Base-by-base conservation (phyloP, 2,329 filamentous ascomycete species). In the Colletotrichum brevisporum region DNA sequence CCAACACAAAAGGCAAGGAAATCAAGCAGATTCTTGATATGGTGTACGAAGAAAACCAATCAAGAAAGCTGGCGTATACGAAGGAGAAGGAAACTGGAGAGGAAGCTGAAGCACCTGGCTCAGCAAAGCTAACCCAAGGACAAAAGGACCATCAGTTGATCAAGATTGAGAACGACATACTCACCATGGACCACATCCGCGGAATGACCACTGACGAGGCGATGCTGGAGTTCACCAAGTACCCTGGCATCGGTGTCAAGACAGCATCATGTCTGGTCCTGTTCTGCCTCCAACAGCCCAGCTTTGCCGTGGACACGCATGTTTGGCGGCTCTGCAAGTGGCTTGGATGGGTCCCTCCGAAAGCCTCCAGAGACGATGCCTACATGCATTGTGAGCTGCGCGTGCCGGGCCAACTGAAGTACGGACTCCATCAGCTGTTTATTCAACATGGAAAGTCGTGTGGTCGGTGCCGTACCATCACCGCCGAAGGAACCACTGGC, bases 11-110 rank as follows among this genome's bases (percentile, higher is more conserved):
- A 79, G 90, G 89, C 68, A 90, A 86, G 60, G 85, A 91, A 72
- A 93, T 97, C 75, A 94, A 95, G 77, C 80, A 81, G 16, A 94
- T 94, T 43, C 83, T 97, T 9, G 88, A 94, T 59, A 89, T 90
- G 78, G 91, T 94, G 0, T 89, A 92, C 75, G 82, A 89, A 52
- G 90, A 94, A 73, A 94, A 93, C 62, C 81, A 88, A 27, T 70
- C 76, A 31, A 75, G 80, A 24, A 75, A 75, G 15, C 79, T 86
- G 21, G 84, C 83, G 0, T 82, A 90, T 24, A 55, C 82, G 1
- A 76, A 79, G 39, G 84, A 84, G 47, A 81, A 82, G 53, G 67
- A 79, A 21, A 81, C 81, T 15, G 76, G 77, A 2, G 76, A 81
- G 4, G 79, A 83, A 2, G 82, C 82, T 0, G 77, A 81, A 6